These are phyloP conservation scores for Crinitomyces ghanaensis DNA, from an alignment of 805 yeast species.

Conservation along the genomic window DNA sequence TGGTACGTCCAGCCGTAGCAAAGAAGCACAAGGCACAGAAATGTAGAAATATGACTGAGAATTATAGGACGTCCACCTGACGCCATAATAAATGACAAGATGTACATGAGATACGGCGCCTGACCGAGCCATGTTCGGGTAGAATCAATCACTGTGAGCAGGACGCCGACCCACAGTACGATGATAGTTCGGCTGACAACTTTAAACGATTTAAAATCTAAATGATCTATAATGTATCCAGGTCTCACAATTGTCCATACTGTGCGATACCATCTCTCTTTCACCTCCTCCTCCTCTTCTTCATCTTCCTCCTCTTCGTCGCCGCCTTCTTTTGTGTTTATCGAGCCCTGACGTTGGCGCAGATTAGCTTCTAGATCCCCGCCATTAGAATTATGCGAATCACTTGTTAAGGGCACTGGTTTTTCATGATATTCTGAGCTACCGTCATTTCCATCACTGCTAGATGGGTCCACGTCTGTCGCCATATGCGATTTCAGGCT, in stretches of 20 bases:
- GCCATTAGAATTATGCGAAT: no score
- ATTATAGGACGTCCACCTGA: slow-evolving; percentile 19
- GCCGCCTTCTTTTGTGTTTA: no score
- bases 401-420: no score
- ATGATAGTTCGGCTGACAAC: slow-evolving; percentile 20
- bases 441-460: no score
- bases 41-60: slow-evolving; percentile 11
- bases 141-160: slow-evolving; percentile 13
- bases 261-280: no score
- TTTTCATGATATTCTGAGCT: no score
- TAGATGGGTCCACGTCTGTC: no score
- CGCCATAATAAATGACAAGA: slow-evolving; percentile 18
- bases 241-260: slow-evolving; percentile 7
- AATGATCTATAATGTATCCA: slow-evolving; percentile 17
- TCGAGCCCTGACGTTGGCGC: no score
- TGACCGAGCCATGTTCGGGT: slow-evolving; percentile 19
- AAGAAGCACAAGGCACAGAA: slow-evolving; percentile 11
- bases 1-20: slow-evolving; percentile 11
- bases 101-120: slow-evolving; percentile 18
- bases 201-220: slow-evolving; percentile 17
- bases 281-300: no score
- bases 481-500: no score
- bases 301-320: no score
- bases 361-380: no score
- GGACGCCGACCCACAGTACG: slow-evolving; percentile 16